A percentile compares a stretch with the other conserved stretches of the same genome.
Conservation (phyloP, 306 rosid species). For the Biancaea sappan region DNA sequence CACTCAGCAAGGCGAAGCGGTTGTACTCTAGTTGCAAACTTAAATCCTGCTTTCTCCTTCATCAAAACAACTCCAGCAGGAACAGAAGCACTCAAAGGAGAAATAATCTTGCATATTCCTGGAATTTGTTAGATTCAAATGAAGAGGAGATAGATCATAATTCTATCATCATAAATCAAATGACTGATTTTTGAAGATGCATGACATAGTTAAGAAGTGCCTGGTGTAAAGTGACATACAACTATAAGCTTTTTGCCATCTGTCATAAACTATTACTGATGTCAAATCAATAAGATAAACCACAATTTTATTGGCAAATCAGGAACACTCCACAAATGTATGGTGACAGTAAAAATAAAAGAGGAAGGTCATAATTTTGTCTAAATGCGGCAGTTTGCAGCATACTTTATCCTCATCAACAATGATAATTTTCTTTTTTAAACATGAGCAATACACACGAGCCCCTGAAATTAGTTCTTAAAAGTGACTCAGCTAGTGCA, state of each 20-base stretch:
- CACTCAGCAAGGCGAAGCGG: conserved; percentile 99
- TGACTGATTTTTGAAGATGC: neutral
- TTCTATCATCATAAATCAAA: conserved; percentile 8
- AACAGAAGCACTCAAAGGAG: conserved; percentile 86
- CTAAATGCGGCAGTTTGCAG: neutral
- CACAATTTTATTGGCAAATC: neutral
- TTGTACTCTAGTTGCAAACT: conserved; percentile 94
- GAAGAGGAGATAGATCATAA: conserved; percentile 6
- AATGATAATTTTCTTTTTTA: neutral
- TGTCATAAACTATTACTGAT: neutral
- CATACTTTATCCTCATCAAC: neutral
- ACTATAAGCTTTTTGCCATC: neutral
- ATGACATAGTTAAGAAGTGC: neutral
- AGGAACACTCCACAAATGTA: neutral
- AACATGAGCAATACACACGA: neutral
- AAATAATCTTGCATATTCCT: conserved; percentile 94
- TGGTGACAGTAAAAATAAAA: neutral
- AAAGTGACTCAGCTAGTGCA: neutral
- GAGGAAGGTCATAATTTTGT: neutral
- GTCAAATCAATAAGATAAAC: neutral
- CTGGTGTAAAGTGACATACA: neutral
- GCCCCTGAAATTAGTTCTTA: neutral
- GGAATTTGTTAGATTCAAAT: conserved; percentile 28
- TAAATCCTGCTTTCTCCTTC: conserved; percentile 90
- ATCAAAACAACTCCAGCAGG: conserved; percentile 92